phyloP scores from a whole-genome alignment of 345 rosid species.

The Anastatica hierochuntica region DNA sequence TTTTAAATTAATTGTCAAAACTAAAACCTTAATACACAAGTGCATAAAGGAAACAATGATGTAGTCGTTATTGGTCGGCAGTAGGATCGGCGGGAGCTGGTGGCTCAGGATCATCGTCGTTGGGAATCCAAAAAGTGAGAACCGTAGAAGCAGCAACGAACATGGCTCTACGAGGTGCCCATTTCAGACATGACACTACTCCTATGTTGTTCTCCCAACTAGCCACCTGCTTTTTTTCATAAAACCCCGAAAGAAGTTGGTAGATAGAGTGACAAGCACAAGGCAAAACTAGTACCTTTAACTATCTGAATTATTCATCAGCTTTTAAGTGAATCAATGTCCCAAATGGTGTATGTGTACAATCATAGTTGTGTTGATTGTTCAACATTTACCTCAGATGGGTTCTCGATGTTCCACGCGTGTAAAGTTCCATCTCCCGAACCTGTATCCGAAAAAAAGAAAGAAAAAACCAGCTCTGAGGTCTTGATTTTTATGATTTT shows the following conservation, averaged over 20 bases:
- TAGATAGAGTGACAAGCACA: slow-evolving; percentile 5
- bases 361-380: not conserved
- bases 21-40: not conserved
- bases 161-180: slow-evolving; percentile 95
- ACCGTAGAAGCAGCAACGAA: slow-evolving; percentile 76
- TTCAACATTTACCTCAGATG: slow-evolving; percentile 52
- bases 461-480: slow-evolving; percentile 1
- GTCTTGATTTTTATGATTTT: not conserved
- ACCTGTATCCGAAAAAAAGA: slow-evolving; percentile 33
- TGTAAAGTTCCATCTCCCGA: slow-evolving; percentile 90
- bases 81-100: slow-evolving; percentile 12
- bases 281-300: not conserved
- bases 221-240: slow-evolving; percentile 42
- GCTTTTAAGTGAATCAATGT: not conserved
- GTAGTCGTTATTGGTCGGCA: slow-evolving; percentile 14
- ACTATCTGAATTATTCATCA: not conserved
- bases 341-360: not conserved
- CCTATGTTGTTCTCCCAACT: slow-evolving; percentile 80
- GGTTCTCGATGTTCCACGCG: slow-evolving; percentile 75
- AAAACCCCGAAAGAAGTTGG: not conserved
- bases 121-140: slow-evolving; percentile 91
- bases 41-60: not conserved
- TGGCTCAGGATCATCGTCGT: slow-evolving; percentile 31
- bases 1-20: not conserved
- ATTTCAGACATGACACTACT: slow-evolving; percentile 68